Evolutionary conservation across 768 basidiomycete genomes (phyloP).

Genomic region (Auriscalpium orientale): DNA sequence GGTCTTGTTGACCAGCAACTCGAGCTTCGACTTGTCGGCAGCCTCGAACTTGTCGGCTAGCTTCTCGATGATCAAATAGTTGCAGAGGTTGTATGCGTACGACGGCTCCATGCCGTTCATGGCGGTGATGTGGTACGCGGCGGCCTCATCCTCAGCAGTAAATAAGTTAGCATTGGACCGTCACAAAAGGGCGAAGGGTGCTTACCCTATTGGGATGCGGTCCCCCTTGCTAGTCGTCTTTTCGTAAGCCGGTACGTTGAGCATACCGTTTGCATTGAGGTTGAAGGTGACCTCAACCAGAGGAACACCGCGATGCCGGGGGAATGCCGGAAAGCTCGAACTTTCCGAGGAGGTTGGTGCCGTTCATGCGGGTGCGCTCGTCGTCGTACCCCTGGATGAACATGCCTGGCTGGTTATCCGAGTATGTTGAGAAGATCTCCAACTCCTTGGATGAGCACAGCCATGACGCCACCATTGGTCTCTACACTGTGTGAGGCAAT

Average conservation of each 20-base stretch:
- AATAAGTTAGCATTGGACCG: too few species aligned
- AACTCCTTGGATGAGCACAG: too few species aligned
- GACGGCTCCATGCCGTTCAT: conserved; percentile 96
- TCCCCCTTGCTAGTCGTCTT: conserved; percentile 84
- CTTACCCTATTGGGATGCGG: conserved; percentile 90
- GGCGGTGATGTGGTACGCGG: conserved; percentile 69
- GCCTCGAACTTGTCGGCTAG: conserved; percentile 83
- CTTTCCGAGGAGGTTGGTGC: conserved; percentile 39
- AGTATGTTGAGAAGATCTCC: conserved; percentile 46
- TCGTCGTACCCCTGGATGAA: conserved; percentile 28
- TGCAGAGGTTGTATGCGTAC: conserved; percentile 90
- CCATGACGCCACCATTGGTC: conserved; percentile 52
- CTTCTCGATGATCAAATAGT: too few species aligned
- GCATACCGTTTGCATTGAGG: conserved; percentile 45
- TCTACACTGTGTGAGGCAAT: too few species aligned
- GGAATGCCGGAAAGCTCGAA: conserved; percentile 41
- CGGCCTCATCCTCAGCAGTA: conserved; percentile 80
- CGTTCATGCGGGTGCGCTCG: conserved; percentile 38
- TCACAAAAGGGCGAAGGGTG: too few species aligned
- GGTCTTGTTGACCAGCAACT: conserved; percentile 72
- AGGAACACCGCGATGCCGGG: conserved; percentile 47
- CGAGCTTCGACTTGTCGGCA: conserved; percentile 68
- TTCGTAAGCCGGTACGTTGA: conserved; percentile 31
- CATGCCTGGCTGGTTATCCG: conserved; percentile 43
- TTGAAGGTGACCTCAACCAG: conserved; percentile 33